These are phyloP conservation scores for Umbilicaria muhlenbergii DNA, from an alignment of 495 filamentous ascomycete genomes.

Conservation along the genomic window DNA sequence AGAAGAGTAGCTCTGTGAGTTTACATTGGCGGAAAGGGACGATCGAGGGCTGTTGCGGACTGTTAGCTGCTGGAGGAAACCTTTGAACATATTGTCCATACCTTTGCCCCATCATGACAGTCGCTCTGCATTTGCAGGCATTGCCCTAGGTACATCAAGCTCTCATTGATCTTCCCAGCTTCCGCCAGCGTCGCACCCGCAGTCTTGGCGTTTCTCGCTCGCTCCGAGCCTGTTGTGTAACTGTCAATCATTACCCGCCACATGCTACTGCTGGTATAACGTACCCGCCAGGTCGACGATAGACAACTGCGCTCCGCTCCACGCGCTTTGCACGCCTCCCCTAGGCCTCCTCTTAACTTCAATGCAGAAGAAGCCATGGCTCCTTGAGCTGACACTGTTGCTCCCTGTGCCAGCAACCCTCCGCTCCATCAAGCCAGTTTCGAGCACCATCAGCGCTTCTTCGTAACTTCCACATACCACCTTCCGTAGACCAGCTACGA, in stretches of 20 bases:
- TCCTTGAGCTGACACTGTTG: constrained; percentile 77
- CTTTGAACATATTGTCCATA: constrained; percentile 21
- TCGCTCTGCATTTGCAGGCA: constrained; percentile 93
- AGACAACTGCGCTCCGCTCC: constrained; percentile 69
- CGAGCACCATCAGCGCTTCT: constrained; percentile 81
- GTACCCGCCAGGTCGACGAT: constrained; percentile 84
- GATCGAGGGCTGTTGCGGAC: constrained; percentile 40
- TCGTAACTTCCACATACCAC: constrained; percentile 71
- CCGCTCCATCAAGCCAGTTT: constrained; percentile 75
- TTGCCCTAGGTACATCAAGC: constrained; percentile 93
- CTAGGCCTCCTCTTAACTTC: constrained; percentile 74
- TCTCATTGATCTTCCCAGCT: constrained; percentile 96
- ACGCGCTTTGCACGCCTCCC: constrained; percentile 39
- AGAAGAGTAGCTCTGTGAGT: constrained; percentile 89
- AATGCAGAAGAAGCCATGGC: constrained; percentile 92
- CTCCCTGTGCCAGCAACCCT: constrained; percentile 79
- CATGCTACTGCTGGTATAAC: constrained; percentile 4
- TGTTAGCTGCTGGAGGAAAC: neutral
- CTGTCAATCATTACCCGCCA: neutral
- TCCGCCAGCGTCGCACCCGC: constrained; percentile 82
- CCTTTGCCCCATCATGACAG: constrained; percentile 56
- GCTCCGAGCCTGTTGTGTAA: constrained; percentile 50
- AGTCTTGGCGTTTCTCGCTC: constrained; percentile 84
- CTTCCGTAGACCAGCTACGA: constrained; percentile 84
- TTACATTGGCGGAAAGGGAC: constrained; percentile 95